Percentiles rank a stretch among this genome's conserved stretches.
phyloP scores from a whole-genome alignment of 441 rosid genomes.

The Adansonia gregorii region DNA sequence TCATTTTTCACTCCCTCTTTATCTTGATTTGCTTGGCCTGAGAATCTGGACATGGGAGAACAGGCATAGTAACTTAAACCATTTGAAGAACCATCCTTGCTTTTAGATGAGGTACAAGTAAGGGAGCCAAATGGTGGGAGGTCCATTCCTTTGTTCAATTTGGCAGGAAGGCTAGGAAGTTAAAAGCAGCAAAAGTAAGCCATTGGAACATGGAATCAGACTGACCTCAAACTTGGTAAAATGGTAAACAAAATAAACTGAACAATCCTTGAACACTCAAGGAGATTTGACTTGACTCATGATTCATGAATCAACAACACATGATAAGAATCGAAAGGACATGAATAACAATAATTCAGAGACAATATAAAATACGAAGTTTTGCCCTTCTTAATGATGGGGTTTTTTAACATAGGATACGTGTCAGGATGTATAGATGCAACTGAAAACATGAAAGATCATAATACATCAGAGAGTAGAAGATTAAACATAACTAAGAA shows the following conservation, averaged over 20 bases:
- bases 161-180: slow-evolving; percentile 63
- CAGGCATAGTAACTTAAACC: slow-evolving; percentile 35
- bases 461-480: slow-evolving; percentile 13
- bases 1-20: slow-evolving; percentile 40
- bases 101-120: slow-evolving; percentile 17
- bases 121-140: slow-evolving; percentile 64
- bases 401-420: not conserved
- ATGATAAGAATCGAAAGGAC: not conserved
- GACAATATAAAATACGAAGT: not conserved
- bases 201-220: not conserved
- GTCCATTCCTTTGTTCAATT: slow-evolving; percentile 57
- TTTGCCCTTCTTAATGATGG: too few relatives aligned
- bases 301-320: not conserved
- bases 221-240: not conserved
- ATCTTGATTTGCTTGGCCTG: slow-evolving; percentile 42
- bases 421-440: not conserved
- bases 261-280: not conserved
- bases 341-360: not conserved
- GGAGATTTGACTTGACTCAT: not conserved
- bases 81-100: slow-evolving; percentile 29
- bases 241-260: not conserved
- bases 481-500: slow-evolving; percentile 13
- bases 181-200: slow-evolving; percentile 30
- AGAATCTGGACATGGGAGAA: slow-evolving; percentile 55
- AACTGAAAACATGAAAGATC: slow-evolving; percentile 1